Base-by-base conservation (phyloP, 2,329 filamentous ascomycete genomes). In the Phyllosticta citribraziliensis region DNA sequence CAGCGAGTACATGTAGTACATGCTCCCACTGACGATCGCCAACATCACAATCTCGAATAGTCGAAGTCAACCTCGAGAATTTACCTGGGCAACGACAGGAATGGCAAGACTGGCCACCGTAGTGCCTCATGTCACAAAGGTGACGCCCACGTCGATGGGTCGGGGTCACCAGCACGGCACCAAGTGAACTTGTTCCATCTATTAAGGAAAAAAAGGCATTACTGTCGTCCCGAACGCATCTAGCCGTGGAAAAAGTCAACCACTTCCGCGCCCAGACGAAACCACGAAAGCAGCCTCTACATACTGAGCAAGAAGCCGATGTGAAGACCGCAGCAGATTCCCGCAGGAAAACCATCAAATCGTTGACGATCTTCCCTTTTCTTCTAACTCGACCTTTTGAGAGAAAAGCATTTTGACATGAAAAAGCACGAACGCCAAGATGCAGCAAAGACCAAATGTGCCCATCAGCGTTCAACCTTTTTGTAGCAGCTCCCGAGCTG, bases 341-440 rank as follows among this genome's bases (percentile, higher is more conserved):
- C 66, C 65, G 64, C 63, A 69, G 61, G 64, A 67, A 66, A 65
- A 57, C 56, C 60, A 62, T 62, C 55, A 58, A 55, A 27, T 58
- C 53, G 50, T 58, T 56, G 59, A 57, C 40, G 25, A 62, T 56
- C 55, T 35, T 35, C 53, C 67, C 64, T 66, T 70, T 68, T 73
- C 70, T 73, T n/a, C 40, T 69, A 64, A 65, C 65, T 68, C 65
- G 67, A 69, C 68, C 69, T 69, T 70, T 72, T 70, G 69, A 66
- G 66, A 68, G 66, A 70, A 64, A 73, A 70, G 68, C 69, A 72
- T 68, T 70, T 73, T 70, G 71, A 73, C 68, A 70, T 70, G 69
- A 72, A 67, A 67, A 64, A 57, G 47, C 67, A 72, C 67, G 66
- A 74, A 75, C 73, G 73, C 73, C 73, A 69, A 72, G 69, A 74